phyloP scores from a whole-genome alignment of 257 asterid species.

The Solanum pinnatisectum region DNA sequence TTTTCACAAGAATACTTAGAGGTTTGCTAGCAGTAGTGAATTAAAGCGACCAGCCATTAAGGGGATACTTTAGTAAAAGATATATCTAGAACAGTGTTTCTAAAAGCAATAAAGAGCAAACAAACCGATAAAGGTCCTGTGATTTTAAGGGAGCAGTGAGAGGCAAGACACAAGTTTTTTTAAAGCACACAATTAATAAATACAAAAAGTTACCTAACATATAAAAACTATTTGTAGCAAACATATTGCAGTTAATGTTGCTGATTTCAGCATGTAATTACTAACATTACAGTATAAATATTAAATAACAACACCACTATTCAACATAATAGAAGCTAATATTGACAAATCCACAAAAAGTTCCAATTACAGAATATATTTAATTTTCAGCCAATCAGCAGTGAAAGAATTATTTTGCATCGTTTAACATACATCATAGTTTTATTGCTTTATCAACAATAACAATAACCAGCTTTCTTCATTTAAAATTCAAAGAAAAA shows the following conservation, averaged over 20 bases:
- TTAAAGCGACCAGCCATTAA: background rate
- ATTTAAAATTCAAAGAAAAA: background rate
- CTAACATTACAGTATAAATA: background rate
- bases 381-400: background rate
- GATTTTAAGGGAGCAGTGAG: background rate
- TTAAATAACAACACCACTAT: background rate
- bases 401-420: background rate
- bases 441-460: background rate
- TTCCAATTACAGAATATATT: background rate
- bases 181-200: background rate
- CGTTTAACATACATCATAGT: background rate
- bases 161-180: background rate
- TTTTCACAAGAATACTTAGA: background rate
- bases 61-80: background rate
- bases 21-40: background rate
- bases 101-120: background rate
- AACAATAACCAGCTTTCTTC: background rate
- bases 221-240: background rate
- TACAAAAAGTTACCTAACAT: background rate
- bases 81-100: background rate
- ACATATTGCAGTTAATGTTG: background rate
- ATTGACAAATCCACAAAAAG: background rate
- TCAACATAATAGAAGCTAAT: background rate
- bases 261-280: background rate
- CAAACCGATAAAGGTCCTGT: background rate